Evolutionary conservation across 2,329 filamentous ascomycete genomes (phyloP).

Genomic region (Dactylella cylindrospora): DNA sequence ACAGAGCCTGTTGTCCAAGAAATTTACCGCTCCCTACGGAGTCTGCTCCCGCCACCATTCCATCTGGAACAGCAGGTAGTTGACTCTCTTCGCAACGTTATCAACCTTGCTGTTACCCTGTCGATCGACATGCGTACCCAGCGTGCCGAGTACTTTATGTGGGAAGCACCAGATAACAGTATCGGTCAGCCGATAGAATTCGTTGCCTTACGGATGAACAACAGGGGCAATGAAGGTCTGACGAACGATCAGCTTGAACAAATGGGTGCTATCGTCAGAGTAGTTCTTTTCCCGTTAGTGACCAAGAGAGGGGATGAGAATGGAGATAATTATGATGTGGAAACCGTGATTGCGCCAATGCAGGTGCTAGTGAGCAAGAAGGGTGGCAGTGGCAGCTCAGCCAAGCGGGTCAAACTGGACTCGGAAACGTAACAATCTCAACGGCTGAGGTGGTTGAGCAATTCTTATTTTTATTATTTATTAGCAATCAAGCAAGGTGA

Average conservation of each 20-base stretch:
- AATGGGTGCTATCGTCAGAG: constrained; percentile 74
- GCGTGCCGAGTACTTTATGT: constrained; percentile 96
- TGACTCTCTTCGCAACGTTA: constrained; percentile 80
- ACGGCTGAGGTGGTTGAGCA: too few species aligned
- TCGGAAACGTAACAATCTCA: constrained; percentile 2
- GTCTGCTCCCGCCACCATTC: constrained; percentile 81
- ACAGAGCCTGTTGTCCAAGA: constrained; percentile 94
- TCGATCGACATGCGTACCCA: constrained; percentile 97
- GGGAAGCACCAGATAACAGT: constrained; percentile 84
- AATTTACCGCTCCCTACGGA: constrained; percentile 78
- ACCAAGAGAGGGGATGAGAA: constrained; percentile 92
- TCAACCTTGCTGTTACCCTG: constrained; percentile 83
- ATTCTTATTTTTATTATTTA: too few species aligned
- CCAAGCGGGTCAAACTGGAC: constrained; percentile 31
- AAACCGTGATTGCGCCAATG: constrained; percentile 92
- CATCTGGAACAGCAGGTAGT: constrained; percentile 78
- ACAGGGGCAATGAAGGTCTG: constrained; percentile 60
- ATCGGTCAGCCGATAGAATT: constrained; percentile 91
- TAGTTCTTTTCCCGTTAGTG: constrained; percentile 93
- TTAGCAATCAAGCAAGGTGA: too few species aligned
- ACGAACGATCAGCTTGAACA: constrained; percentile 72
- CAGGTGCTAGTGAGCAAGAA: constrained; percentile 76
- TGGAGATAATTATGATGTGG: constrained; percentile 77
- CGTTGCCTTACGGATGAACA: constrained; percentile 89
- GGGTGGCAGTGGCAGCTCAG: constrained; percentile 16